A percentile compares a stretch with the other conserved stretches of the same genome.
These are phyloP conservation scores for Gaeumannomyces tritici DNA, from an alignment of 2,329 filamentous ascomycete genomes.

Conservation along the genomic window DNA sequence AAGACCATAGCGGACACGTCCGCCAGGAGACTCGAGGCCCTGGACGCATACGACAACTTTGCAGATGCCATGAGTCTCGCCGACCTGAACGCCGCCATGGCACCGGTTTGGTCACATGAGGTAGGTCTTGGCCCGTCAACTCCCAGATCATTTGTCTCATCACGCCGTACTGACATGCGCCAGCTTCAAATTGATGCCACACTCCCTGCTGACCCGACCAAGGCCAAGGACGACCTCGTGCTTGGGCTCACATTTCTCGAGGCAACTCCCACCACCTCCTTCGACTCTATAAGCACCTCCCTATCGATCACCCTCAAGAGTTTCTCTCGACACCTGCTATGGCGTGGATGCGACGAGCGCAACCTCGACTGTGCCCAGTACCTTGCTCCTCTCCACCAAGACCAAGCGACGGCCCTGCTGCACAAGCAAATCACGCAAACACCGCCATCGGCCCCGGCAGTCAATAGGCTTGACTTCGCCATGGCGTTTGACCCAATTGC, in stretches of 20 bases:
- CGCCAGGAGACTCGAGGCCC: conserved; percentile 18
- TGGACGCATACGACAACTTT: conserved; percentile 45
- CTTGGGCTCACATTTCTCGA: conserved; percentile 39
- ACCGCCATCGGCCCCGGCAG: conserved; percentile 11
- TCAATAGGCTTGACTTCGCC: conserved; percentile 44
- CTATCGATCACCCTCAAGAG: conserved; percentile 23
- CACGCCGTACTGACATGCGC: conserved; percentile 7
- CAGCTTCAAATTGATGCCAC: conserved; percentile 52
- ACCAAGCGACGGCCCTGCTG: conserved; percentile 23
- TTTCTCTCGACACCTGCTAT: conserved; percentile 19
- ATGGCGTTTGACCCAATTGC: conserved; percentile 53
- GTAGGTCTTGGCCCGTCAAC: conserved; percentile 12
- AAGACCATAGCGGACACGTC: conserved; percentile 5
- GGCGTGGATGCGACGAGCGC: not conserved
- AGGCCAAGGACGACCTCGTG: conserved; percentile 39
- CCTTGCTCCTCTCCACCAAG: conserved; percentile 18
- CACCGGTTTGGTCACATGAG: conserved; percentile 30
- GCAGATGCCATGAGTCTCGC: conserved; percentile 53
- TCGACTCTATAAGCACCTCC: conserved; percentile 19
- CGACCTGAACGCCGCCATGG: conserved; percentile 47
- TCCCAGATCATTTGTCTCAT: not conserved
- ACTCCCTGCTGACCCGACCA: conserved; percentile 41
- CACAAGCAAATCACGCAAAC: conserved; percentile 22
- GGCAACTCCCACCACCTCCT: conserved; percentile 23
- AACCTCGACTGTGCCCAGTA: not conserved